Evolutionary conservation across 371 early-diverging fungal genomes (phyloP), one percentile per base, ranked within the genome.

Genomic region (Dentiscutata heterogama): DNA sequence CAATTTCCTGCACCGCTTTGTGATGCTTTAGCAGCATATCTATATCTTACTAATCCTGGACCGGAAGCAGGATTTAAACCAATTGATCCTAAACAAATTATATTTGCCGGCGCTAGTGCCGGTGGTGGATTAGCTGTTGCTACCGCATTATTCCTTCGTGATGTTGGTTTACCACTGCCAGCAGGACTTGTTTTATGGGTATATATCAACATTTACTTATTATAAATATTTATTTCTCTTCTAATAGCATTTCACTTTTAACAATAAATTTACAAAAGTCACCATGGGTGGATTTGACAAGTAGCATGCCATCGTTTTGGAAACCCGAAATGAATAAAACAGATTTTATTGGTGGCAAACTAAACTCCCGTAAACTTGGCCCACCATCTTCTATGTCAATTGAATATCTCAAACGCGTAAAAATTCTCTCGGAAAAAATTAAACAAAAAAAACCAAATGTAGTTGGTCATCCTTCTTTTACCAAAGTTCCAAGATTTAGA

Each of bases 1-100:
- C 92, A 95, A 20, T 97, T 96, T 83, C 97, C 97, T 5, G 88
- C 91, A 25, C 94, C 94, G 10, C 87, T 97, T 16, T 93, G 94
- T 70, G 97, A 97, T 86, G 94, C 92, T 53, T 86, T 94, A 31
- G 88, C 93, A 29, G 92, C 94, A 0, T 96, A 95, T 80, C 63
- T 90, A 56, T 90, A 91, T 72, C 85, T 98, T 46, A 87, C 85
- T 2, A 85, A 93, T 46, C 88, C 91, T 31, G 91, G 92, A 0
- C 87, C 88, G 0, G 85, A 87, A 29, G 73, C 29, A 82, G 87
- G 86, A 4, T 87, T 83, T 2, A 35, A 35, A 35, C 35, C 35
- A 35, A 35, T 35, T 35, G 5, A 35, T 35, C 35, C 35, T 35
- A 35, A 80, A 11, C 78, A 86, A 50, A 83, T 91, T 73, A 83